Percentiles rank a stretch among this genome's conserved stretches.
phyloP scores from a whole-genome alignment of 306 rosid genomes.

The Vigna hirtella region DNA sequence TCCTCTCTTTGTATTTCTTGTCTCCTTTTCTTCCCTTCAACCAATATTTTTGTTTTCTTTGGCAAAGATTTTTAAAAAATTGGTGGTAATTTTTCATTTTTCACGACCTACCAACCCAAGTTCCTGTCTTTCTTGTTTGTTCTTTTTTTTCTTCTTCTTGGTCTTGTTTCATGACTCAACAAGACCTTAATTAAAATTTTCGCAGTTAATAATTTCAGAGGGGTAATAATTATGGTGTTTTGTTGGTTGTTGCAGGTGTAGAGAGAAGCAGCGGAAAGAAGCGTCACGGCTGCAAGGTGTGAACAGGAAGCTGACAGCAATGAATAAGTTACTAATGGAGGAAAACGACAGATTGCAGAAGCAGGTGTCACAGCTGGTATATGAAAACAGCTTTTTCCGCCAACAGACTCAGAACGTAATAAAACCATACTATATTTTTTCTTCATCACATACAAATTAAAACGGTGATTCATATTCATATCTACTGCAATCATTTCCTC shows the following conservation, averaged over 20 bases:
- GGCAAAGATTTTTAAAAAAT: not conserved
- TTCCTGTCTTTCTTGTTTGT: not conserved
- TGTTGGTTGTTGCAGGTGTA: constrained; percentile 62
- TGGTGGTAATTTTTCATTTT: not conserved
- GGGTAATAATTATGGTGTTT: constrained; percentile 4
- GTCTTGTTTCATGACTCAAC: not conserved
- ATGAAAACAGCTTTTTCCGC: constrained; percentile 90
- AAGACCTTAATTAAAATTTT: not conserved
- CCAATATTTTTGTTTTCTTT: not conserved
- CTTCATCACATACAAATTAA: not conserved
- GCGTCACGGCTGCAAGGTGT: constrained; percentile 92
- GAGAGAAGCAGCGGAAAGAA: constrained; percentile 98
- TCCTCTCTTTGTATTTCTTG: no score
- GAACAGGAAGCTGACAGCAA: constrained; percentile 93
- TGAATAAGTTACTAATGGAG: constrained; percentile 96
- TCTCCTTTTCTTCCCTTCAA: not conserved
- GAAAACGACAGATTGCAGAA: constrained; percentile 98
- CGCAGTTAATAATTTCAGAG: not conserved
- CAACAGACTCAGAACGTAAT: constrained; percentile 92
- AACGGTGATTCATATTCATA: not conserved
- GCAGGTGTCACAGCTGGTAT: constrained; percentile 94
- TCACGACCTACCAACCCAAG: not conserved
- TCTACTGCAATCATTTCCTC: not conserved
- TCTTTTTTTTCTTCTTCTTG: not conserved
- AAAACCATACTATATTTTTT: not conserved